Percentiles rank a stretch among this genome's conserved stretches.
Conservation (phyloP, 1,284 basidiomycete species). For the Puccinia triticina region DNA sequence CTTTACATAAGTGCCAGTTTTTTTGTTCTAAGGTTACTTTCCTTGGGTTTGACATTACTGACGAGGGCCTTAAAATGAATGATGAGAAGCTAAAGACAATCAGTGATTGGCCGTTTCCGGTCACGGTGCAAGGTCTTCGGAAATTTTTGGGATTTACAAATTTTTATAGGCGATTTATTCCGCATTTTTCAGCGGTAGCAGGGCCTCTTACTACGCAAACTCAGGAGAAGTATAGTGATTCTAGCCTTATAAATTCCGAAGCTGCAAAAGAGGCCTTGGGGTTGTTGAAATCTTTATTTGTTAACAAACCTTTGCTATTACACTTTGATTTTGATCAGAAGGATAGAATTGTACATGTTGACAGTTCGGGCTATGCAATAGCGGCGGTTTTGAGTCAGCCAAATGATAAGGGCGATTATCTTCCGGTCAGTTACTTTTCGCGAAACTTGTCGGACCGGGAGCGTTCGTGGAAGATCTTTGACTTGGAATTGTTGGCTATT, state of each 20-base stretch:
- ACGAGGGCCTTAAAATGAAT: constrained; percentile 27
- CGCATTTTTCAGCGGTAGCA: constrained; percentile 2
- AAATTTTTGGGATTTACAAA: constrained; percentile 33
- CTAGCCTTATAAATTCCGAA: background rate
- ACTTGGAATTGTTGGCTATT: constrained; percentile 19
- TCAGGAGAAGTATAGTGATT: background rate
- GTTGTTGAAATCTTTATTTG: background rate
- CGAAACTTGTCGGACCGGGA: constrained; percentile 44
- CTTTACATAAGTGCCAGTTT: constrained; percentile 30
- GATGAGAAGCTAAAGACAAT: constrained; percentile 16
- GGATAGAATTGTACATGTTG: background rate
- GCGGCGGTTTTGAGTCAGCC: background rate
- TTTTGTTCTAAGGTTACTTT: constrained; percentile 15
- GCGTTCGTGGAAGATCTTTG: background rate
- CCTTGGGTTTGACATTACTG: constrained; percentile 21
- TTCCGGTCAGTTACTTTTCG: background rate
- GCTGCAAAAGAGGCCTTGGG: background rate
- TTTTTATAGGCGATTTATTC: constrained; percentile 33
- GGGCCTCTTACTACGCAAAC: background rate
- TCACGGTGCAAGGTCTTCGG: background rate
- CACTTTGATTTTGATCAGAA: background rate
- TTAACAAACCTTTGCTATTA: background rate
- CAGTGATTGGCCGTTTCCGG: constrained; percentile 9
- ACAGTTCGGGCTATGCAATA: background rate
- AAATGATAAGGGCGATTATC: background rate